Evolutionary conservation across 139 green algal species (phyloP).

Genomic region (Coccomyxa sp.): DNA sequence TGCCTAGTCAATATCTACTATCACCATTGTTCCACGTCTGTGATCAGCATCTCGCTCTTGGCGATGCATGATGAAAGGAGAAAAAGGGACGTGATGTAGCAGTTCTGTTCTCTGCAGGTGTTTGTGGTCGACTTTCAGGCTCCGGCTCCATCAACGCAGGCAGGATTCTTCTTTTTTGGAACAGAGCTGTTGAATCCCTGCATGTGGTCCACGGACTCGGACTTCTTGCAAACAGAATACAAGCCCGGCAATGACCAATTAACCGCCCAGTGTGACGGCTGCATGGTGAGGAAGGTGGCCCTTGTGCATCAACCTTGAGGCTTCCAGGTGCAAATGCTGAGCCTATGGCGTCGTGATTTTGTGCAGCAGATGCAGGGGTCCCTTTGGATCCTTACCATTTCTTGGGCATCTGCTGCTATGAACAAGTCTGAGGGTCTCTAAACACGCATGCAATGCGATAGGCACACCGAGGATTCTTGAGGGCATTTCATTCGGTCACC

Average conservation of each 20-base stretch:
- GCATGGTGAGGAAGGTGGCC: not conserved
- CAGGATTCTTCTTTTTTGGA: not conserved
- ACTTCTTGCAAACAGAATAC: not conserved
- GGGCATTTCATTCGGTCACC: not conserved
- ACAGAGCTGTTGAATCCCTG: conserved; percentile 1
- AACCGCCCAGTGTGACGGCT: not conserved
- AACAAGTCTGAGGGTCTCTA: not conserved
- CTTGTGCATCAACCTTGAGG: not conserved
- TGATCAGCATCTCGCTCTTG: no score
- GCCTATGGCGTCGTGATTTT: not conserved
- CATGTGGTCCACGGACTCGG: conserved; percentile 5
- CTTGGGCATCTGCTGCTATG: not conserved
- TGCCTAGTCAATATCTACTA: no score
- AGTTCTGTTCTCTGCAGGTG: not conserved
- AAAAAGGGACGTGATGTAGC: no score
- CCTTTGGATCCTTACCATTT: no score
- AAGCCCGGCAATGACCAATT: not conserved
- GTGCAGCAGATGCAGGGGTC: no score
- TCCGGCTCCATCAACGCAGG: not conserved
- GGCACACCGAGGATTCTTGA: not conserved
- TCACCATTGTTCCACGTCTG: no score
- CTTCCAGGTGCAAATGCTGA: not conserved
- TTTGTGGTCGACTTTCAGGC: conserved; percentile 1
- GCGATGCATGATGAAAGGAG: no score
- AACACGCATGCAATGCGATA: not conserved